Evolutionary conservation across 495 filamentous ascomycete genomes (phyloP), one percentile per base, ranked within the genome.

Genomic region (Penicillium manginii): DNA sequence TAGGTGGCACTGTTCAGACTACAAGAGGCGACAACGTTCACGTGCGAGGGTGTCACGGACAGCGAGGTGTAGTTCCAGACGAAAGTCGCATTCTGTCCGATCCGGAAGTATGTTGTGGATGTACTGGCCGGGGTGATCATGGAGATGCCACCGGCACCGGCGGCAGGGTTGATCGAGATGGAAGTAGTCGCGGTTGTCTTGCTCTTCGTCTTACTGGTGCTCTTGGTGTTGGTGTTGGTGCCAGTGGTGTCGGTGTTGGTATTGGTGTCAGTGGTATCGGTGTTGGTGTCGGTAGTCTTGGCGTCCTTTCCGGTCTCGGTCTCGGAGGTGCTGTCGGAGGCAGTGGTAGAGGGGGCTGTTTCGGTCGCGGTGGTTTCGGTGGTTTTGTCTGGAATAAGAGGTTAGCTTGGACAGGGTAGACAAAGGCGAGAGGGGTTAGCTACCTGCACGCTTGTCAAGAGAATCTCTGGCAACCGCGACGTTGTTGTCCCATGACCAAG

Each of bases 1-100:
- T 91, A 93, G 21, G 81, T 84, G 35, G 74, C 75, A 42, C 78
- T 73, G 72, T 89, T 88, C 52, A 75, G 67, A 37, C 84, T 86
- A 84, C 91, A 96, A 22, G 85, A 87, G 11, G 94, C 89, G 31
- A 94, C 74, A 4, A 97, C 84, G 63, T 98, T 90, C 63, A 98
- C 75, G 31, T 84, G 87, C 3, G 84, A 86, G 0, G 94, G 94
- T 1, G 86, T 88, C 17, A 86, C 86, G 29, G 83, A 83, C 39
- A 98, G 78, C 45, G 88, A 91, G 2, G 94, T 98, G 77, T 97
- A 98, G 74, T 97, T 97, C 93, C 93, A 98, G 0, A 77, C 87
- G 72, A 93, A 93, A 1, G 92, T 97, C 15, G 96, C 79, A 53
- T 81, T 81, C 37, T 97, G 87, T 17, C 89, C 90, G 68, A 98